phyloP scores from a whole-genome alignment of 2,329 filamentous ascomycete species.

The Aspergillus neoniger region DNA sequence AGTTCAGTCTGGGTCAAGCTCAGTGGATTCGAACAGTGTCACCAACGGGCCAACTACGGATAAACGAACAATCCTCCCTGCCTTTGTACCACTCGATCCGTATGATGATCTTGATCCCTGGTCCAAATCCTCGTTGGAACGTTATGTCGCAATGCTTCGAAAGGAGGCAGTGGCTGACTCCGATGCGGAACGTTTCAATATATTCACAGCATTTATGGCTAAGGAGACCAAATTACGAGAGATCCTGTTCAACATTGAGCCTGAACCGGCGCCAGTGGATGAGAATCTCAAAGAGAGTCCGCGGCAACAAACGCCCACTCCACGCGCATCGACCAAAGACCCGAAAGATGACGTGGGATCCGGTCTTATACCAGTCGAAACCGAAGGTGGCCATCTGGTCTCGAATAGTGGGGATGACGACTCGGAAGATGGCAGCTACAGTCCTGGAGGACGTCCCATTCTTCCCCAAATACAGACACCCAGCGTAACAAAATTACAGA shows the following conservation, averaged over 20 bases:
- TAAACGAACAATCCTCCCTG: constrained; percentile 11
- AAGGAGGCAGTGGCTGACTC: constrained; percentile 51
- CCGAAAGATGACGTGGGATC: constrained; percentile 27
- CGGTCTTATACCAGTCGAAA: constrained; percentile 38
- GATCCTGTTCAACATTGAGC: constrained; percentile 52
- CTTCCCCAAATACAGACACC: constrained; percentile 32
- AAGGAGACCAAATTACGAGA: constrained; percentile 52
- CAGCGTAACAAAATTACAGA: constrained; percentile 21
- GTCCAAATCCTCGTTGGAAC: constrained; percentile 57
- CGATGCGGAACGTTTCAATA: constrained; percentile 55
- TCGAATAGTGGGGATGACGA: constrained; percentile 19
- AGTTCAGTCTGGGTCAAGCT: neutral
- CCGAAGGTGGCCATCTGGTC: constrained; percentile 22
- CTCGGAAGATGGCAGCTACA: constrained; percentile 46
- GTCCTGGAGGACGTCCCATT: constrained; percentile 56
- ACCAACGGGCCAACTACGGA: constrained; percentile 3
- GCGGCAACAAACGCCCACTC: constrained; percentile 14
- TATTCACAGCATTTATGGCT: constrained; percentile 54
- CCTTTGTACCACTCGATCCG: constrained; percentile 41
- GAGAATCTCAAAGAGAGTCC: constrained; percentile 2
- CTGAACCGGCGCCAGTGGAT: constrained; percentile 32
- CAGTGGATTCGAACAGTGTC: neutral
- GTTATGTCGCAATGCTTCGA: constrained; percentile 58
- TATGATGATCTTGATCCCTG: constrained; percentile 58
- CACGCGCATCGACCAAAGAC: constrained; percentile 7